Evolutionary conservation across 2,329 filamentous ascomycete genomes (phyloP).

Genomic region (Didymellaceae sp.): DNA sequence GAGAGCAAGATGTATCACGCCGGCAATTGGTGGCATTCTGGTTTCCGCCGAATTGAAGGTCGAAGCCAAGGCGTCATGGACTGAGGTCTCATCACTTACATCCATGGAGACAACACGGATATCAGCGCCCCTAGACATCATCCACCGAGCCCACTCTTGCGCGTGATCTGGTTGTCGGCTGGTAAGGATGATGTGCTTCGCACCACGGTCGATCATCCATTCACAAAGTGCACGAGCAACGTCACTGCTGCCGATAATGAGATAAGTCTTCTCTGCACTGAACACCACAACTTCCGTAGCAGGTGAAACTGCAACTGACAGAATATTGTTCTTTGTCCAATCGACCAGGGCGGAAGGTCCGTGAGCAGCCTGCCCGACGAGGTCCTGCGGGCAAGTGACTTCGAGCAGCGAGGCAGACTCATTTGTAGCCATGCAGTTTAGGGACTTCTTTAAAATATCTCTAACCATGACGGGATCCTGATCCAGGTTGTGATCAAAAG

Average conservation of each 20-base stretch:
- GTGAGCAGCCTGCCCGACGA: neutral
- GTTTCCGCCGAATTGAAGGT: no score
- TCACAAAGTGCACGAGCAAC: slow-evolving; percentile 20
- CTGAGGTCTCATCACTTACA: slow-evolving; percentile 8
- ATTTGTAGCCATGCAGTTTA: neutral
- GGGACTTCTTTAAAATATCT: no score
- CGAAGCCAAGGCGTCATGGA: neutral
- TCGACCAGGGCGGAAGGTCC: slow-evolving; percentile 8
- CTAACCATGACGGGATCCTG: no score
- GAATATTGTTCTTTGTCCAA: slow-evolving; percentile 5
- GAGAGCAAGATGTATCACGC: slow-evolving; percentile 20
- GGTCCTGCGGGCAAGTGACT: neutral
- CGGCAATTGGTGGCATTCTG: slow-evolving; percentile 19
- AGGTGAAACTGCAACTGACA: slow-evolving; percentile 7
- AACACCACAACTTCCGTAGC: slow-evolving; percentile 6
- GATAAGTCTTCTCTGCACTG: slow-evolving; percentile 19
- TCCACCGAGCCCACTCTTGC: slow-evolving; percentile 8
- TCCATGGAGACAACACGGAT: slow-evolving; percentile 9
- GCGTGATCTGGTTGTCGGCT: slow-evolving; percentile 49
- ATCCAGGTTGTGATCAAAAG: no score
- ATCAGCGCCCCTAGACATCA: slow-evolving; percentile 8
- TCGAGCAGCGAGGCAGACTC: neutral
- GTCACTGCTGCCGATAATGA: slow-evolving; percentile 28
- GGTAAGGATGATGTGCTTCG: slow-evolving; percentile 35
- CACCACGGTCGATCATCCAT: slow-evolving; percentile 27